Evolutionary conservation across 768 basidiomycete genomes (phyloP), one percentile per base, ranked within the genome.

Genomic region (Tulasnella sp.): DNA sequence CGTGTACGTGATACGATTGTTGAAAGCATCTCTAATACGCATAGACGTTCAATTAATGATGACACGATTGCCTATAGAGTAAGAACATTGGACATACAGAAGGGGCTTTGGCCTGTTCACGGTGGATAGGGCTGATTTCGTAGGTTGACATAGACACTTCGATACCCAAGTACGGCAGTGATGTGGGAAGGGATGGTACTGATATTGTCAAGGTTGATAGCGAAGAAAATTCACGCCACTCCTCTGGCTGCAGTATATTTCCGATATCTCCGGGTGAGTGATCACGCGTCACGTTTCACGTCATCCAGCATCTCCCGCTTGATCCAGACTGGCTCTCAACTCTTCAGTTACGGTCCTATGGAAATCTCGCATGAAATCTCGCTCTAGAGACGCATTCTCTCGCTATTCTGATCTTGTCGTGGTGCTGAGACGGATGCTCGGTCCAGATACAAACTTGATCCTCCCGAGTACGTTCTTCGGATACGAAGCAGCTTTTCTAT

Each of bases 121-220:
- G n/a, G n/a, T n/a, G n/a, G n/a, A n/a, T 81, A n/a, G 94, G 97
- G 3, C 94, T 96, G 70, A 98, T 98, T 73, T 99, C 96, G 75
- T 98, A 98, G 63, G 98, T 96, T 49, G 46, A 98, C 90, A 67
- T 83, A 98, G 65, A 98, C 91, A 68, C 98, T 99, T 70, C 96
- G 91, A 71, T 89, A 97, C 4, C 96, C 96, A 31, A 99, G 76
- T 61, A 99, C 80, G 36, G 87, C 78, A 0, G 91, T 83, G 36
- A 93, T 83, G 57, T 92, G 82, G 75, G 98, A 99, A 63, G 98
- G 83, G 21, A 91, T 92, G 31, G 91, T 83, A 69, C 98, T 97
- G 34, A 98, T 78, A 71, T 99, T 99, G 77, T 97, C 97, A 59
- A 98, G 76, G 71, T 99, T 99, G 77, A 99, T 98, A 59, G 91